Evolutionary conservation across 805 yeast genomes (phyloP), one percentile per base, ranked within the genome.

Genomic region (Yarrowia sp.): DNA sequence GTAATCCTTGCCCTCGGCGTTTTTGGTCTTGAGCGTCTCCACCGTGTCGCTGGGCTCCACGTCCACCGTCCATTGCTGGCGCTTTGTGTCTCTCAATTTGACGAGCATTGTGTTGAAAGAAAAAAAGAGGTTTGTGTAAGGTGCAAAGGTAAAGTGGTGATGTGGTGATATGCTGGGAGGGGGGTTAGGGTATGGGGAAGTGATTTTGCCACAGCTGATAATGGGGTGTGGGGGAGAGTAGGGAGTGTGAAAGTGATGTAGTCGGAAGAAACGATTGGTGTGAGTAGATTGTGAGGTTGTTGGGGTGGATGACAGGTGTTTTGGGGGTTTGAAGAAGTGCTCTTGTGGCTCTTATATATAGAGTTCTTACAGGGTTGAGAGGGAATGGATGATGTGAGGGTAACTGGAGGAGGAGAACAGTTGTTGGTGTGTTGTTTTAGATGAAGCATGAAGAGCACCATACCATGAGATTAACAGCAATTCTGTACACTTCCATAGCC

Each of bases 41-140:
- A 89, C 93, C 1, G 90, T 82, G 60, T 86, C 90, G 13, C 82
- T 67, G 8, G 82, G 80, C 66, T 88, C 96, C 66, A 91, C 83
- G 32, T 90, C 97, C 66, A 95, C 73, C 33, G 91, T 83, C 75
- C 92, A 84, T 74, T 86, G 89, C 74, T 90, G 92, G 79, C 93
- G 95, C 79, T 95, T 92, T 79, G 95, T 89, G 77, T 95, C 97
- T 75, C 92, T 92, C 75, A 95, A 86, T 61, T 87, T 82, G 69
- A 92, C 79, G 77, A 88, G 87, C 97, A 91, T 92, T 67, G 65
- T 55, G 65, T 39, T 31, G 55, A 13, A n/a, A 48, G 17, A 32
- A 10, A 48, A 11, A 15, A 17, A 35, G 22, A n/a, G 7, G 14
- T 8, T 41, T 14, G 15, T 41, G 15, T 17, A 41, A 41, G 44